Evolutionary conservation across 2,329 filamentous ascomycete genomes (phyloP).

Genomic region (Purpureocillium lavendulum): DNA sequence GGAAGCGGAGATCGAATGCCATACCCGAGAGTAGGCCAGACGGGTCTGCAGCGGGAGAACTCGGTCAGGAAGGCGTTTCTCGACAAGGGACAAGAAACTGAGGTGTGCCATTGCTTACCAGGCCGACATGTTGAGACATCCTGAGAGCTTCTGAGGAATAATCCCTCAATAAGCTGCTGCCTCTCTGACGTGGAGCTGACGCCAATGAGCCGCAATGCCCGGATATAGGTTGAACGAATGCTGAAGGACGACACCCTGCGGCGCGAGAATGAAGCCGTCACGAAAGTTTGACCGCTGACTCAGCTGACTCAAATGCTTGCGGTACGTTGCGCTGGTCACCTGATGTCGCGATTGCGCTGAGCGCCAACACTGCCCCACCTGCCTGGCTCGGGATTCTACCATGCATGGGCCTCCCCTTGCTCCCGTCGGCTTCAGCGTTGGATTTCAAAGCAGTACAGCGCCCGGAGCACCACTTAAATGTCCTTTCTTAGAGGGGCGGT

Average conservation of each 20-base stretch:
- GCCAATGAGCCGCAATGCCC: too few relatives aligned
- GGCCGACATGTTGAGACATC: constrained; percentile 75
- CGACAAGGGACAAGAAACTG: too few relatives aligned
- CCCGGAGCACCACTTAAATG: constrained; percentile 12
- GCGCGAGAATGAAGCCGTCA: not conserved
- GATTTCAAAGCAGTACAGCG: constrained; percentile 24
- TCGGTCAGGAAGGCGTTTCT: too few relatives aligned
- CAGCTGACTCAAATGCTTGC: not conserved
- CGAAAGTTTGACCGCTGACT: constrained; percentile 2
- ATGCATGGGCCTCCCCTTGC: not conserved
- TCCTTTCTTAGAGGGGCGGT: constrained; percentile 15
- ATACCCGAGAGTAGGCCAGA: constrained; percentile 90
- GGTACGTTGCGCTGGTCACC: too few relatives aligned
- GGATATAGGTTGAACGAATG: too few relatives aligned
- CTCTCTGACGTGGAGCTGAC: too few relatives aligned
- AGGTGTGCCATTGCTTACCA: constrained; percentile 39
- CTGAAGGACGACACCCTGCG: too few relatives aligned
- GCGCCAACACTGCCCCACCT: not conserved
- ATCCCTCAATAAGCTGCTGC: constrained; percentile 8
- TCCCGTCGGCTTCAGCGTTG: constrained; percentile 4
- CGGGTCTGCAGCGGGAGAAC: constrained; percentile 67
- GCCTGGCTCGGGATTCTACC: not conserved
- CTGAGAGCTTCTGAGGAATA: constrained; percentile 17
- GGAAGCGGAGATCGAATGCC: constrained; percentile 78
- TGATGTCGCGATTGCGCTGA: not conserved